Evolutionary conservation across 1,284 basidiomycete genomes (phyloP), one percentile per base, ranked within the genome.

Genomic region (Leccinum angustisporum): DNA sequence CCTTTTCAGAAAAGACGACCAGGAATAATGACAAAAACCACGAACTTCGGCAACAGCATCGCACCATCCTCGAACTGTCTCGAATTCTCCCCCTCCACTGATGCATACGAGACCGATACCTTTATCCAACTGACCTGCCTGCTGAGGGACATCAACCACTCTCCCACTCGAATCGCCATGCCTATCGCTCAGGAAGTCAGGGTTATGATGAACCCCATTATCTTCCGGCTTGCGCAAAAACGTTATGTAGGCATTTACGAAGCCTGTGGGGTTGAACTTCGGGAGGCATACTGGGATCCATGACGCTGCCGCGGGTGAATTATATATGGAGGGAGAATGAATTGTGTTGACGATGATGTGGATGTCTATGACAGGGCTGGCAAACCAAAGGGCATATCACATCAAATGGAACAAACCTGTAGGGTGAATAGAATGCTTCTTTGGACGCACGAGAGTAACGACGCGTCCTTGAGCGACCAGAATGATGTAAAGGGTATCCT

Each of bases 241-340:
- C 40, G 87, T 88, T 59, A 98, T 86, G 70, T 97, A 98, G 16
- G 94, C 92, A 75, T 99, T 95, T 18, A 97, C 88, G 75, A 98
- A 98, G 1, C 91, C 92, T 1, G 88, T 80, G 0, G 94, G 82
- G 68, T 98, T 96, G 79, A 94, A 98, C 72, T 95, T 95, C 0
- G 97, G 97, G 10, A 99, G 83, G 72, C 97, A 99, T 56, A 99
- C 85, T 0, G 97, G 97, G 2, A 98, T 83, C 94, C 95, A 99
- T 5, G 91, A 91, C 21, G 95, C 89, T 6, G 91, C 82, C 1
- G 89, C 94, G 4, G 88, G 81, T 63, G 88, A 81, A 77, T 89
- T 84, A 72, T 82, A 78, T 69, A 92, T 81, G 65, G 87, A 85
- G 48, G 90, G 81, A 57, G 86, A 76, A 76, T 93, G 77, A 63